Evolutionary conservation across 495 filamentous ascomycete species (phyloP).

Genomic region (Immersiella caudata): DNA sequence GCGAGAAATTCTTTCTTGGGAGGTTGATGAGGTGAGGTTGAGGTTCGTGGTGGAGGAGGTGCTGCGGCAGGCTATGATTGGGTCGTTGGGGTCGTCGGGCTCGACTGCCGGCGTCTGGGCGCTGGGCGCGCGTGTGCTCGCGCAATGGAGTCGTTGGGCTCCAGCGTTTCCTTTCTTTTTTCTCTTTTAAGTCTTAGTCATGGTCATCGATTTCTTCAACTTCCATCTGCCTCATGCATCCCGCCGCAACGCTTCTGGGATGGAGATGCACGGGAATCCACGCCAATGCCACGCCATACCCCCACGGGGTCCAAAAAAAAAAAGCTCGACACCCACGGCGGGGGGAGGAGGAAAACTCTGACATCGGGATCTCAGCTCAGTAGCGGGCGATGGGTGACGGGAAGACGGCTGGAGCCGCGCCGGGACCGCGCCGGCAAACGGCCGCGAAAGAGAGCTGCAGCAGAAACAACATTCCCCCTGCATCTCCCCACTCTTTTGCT

Average conservation of each 20-base stretch:
- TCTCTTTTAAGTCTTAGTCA: slow-evolving; percentile 17
- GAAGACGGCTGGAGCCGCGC: slow-evolving; percentile 17
- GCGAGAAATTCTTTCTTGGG: not conserved
- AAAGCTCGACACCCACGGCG: not conserved
- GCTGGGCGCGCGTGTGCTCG: not conserved
- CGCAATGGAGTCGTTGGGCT: slow-evolving; percentile 7
- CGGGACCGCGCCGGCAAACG: slow-evolving; percentile 17
- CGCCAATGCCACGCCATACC: slow-evolving; percentile 2
- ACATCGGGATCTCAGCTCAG: not conserved
- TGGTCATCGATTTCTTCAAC: slow-evolving; percentile 4
- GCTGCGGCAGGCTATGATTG: not conserved
- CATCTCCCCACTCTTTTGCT: slow-evolving; percentile 8
- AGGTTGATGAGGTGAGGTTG: slow-evolving; percentile 1
- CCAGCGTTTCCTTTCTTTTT: slow-evolving; percentile 9
- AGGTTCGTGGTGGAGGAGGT: not conserved
- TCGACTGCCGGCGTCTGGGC: slow-evolving; percentile 14
- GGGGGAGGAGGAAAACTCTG: not conserved
- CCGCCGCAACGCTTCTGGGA: slow-evolving; percentile 11
- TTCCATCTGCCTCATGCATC: not conserved
- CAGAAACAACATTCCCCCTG: slow-evolving; percentile 17
- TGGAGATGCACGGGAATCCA: not conserved
- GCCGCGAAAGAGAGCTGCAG: slow-evolving; percentile 10
- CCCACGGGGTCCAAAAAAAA: slow-evolving; percentile 10
- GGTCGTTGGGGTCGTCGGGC: slow-evolving; percentile 8
- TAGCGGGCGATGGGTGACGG: slow-evolving; percentile 1